Base-by-base conservation (phyloP, 2,329 filamentous ascomycete genomes). In the Falciphora oryzae region DNA sequence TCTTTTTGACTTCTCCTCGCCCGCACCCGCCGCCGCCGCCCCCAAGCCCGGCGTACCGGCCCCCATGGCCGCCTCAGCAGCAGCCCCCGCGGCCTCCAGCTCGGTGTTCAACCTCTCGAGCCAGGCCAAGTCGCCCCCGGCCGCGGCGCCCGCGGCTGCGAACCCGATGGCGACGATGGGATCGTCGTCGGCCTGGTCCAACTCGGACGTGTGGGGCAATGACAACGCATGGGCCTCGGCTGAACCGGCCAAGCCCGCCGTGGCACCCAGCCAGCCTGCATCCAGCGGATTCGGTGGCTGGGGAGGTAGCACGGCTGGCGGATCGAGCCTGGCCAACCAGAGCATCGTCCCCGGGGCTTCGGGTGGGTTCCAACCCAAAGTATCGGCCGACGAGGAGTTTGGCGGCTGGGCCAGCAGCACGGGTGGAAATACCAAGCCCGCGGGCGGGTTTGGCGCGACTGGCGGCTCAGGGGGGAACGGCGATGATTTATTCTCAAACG, bases 401-500 rank as follows among this genome's bases (percentile, higher is more conserved):
- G 94, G 94, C 27, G 93, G 94, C 16, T 98, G 94, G 94, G 88
- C 91, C 61, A 96, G 92, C 82, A 79, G 89, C 84, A 72, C 84
- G 69, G 61, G 75, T 75, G 29, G 73, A 77, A 32, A 71, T 76
- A 18, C 82, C 61, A 85, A 90, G 77, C 79, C 88, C 44, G 78
- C 83, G 31, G 78, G 82, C 28, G 85, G 85, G 18, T 85, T 89
- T 69, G 44, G 44, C 18, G 44, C 44, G 6, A n/a, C 44, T 7
- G 22, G 44, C 18, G 44, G 22, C 8, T 53, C 44, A 53, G 87
- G 85, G 27, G 86, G 83, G 63, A 88, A 86, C 64, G 22, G 44
- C 22, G 94, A 97, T 69, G 94, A 98, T 78, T 76, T 98, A 71
- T 98, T 98, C 77, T 93, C 90, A 38, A 98, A 98, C 76, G 94